phyloP scores from a whole-genome alignment of 2,329 filamentous ascomycete species.

The Periconia sp. region DNA sequence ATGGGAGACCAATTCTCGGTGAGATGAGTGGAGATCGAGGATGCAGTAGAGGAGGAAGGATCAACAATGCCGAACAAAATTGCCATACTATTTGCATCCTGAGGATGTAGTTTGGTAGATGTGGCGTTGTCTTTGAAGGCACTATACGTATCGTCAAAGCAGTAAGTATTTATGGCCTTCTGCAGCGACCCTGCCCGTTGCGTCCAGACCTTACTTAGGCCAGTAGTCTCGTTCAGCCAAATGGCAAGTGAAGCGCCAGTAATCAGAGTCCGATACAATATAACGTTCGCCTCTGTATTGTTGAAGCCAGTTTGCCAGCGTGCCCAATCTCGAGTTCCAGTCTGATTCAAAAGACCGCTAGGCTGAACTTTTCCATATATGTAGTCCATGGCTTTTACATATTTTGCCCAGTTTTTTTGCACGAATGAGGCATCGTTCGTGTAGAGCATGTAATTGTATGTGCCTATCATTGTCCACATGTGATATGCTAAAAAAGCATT shows the following conservation, averaged over 20 bases:
- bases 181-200: constrained; percentile 24
- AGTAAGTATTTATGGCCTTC: constrained; percentile 31
- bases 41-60: constrained; percentile 42
- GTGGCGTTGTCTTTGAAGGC: constrained; percentile 49
- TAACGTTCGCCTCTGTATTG: constrained; percentile 60
- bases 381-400: constrained; percentile 55
- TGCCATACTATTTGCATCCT: constrained; percentile 62
- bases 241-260: constrained; percentile 33
- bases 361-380: constrained; percentile 47
- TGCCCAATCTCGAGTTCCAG: constrained; percentile 58
- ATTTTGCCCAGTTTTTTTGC: constrained; percentile 54
- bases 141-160: constrained; percentile 31
- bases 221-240: constrained; percentile 32
- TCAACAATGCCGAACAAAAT: constrained; percentile 55
- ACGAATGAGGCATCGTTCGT: constrained; percentile 60
- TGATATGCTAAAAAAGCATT: constrained; percentile 31
- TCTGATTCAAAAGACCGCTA: constrained; percentile 57
- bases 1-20: constrained; percentile 62
- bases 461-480: constrained; percentile 63
- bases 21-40: constrained; percentile 53
- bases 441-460: constrained; percentile 64
- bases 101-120: constrained; percentile 51
- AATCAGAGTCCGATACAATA: constrained; percentile 53
- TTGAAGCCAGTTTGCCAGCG: constrained; percentile 58
- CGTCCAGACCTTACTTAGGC: constrained; percentile 23